Percentiles rank a stretch among this genome's conserved stretches.
Evolutionary conservation across 306 rosid genomes (phyloP).

Genomic region (Astragalus membranaceus): DNA sequence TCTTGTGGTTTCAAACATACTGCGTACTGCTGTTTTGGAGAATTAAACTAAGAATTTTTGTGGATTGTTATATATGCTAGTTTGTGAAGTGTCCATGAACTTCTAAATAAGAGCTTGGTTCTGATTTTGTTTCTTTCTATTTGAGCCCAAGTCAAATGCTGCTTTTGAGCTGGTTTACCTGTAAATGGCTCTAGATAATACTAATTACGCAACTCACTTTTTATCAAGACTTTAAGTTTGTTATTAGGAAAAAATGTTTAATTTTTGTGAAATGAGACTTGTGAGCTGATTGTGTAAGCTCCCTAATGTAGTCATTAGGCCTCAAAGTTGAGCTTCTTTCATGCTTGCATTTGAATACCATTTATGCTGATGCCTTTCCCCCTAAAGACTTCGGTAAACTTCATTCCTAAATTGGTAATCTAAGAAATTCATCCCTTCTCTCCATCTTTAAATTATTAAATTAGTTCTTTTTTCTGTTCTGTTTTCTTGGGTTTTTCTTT

Average conservation of each 20-base stretch:
- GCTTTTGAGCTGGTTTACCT: constrained; percentile 6
- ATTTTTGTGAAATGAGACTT: neutral
- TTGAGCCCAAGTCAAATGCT: neutral
- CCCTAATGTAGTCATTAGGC: too few species aligned
- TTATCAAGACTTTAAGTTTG: neutral
- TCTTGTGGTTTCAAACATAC: neutral
- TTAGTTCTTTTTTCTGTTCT: neutral
- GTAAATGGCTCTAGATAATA: constrained; percentile 11
- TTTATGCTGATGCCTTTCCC: neutral
- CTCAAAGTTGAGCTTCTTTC: neutral
- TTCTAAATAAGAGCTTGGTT: constrained; percentile 5
- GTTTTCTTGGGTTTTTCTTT: neutral
- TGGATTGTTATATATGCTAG: neutral
- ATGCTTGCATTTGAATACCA: neutral
- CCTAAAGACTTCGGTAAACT: neutral
- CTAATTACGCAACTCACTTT: neutral
- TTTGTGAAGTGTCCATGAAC: neutral
- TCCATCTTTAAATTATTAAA: neutral
- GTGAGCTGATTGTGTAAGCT: too few species aligned
- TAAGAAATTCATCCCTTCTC: neutral
- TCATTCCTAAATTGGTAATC: neutral
- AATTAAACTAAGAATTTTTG: constrained; percentile 1
- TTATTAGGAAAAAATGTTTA: neutral
- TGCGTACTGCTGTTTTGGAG: neutral
- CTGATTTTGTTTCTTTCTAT: neutral